Evolutionary conservation across 2,329 filamentous ascomycete genomes (phyloP), one percentile per base, ranked within the genome.

Genomic region (Epichloe festucae): DNA sequence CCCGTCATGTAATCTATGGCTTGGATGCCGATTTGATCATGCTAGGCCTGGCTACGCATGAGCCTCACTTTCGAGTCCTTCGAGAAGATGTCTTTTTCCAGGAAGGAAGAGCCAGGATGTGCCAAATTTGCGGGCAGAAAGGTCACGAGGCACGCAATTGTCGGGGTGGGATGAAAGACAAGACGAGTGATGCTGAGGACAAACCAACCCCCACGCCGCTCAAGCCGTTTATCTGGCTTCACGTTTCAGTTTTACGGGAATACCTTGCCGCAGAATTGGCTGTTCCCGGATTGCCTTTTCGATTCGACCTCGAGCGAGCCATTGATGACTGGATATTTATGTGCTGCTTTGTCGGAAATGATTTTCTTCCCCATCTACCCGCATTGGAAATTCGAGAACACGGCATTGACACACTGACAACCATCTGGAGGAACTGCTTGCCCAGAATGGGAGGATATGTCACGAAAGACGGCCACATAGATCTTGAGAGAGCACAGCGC

Each of bases 241-340:
- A 97, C 67, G 91, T 98, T 51, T 85, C 88, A 27, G 77, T 96
- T 49, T 72, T 98, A 51, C 81, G 93, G 62, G 93, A 98, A 69
- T 98, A 98, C 65, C 77, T 98, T 51, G 89, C 85, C 53, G 84
- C 88, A 49, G 93, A 98, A 69, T 81, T 98, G 61, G 79, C 86
- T 61, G 84, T 96, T 36, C 84, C 88, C 17, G 79, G 82, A 52
- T 79, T 95, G 58, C 84, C 84, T 2, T 97, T 97, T 69, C 79
- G 81, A 51, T 97, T 95, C 68, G 89, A 98, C 65, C 75, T 98
- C 44, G 93, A 98, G 69, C 83, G 93, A 57, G 90, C 90, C 27
- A 79, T 97, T 53, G 93, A 97, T 67, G 91, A 97, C 65, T 97
- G 91, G 93, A 89, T 97, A 14, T 97, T 97, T 67, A 93, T 97